These are phyloP conservation scores for Endothia cerciana DNA, from an alignment of 2,329 filamentous ascomycete species.

Conservation along the genomic window DNA sequence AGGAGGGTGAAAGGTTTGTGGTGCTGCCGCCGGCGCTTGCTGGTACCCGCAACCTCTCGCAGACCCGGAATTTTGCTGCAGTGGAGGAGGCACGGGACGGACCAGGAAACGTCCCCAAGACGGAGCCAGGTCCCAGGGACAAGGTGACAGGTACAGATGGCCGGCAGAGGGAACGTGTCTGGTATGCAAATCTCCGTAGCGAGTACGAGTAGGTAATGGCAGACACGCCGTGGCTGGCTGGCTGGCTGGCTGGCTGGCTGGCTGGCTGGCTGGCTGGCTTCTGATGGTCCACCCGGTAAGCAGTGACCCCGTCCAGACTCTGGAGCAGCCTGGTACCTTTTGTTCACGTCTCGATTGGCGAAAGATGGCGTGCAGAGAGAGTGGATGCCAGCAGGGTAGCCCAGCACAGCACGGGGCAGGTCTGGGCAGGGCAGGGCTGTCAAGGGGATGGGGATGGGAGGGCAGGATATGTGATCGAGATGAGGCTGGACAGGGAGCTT, in stretches of 20 bases:
- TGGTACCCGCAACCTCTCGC: conserved; percentile 9
- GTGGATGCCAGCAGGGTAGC: conserved; percentile 20
- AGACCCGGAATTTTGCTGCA: conserved; percentile 15
- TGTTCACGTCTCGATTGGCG: conserved; percentile 5
- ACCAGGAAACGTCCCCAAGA: neutral
- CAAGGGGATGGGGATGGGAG: too few species aligned
- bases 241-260: too few species aligned
- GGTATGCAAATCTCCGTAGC: conserved; percentile 17
- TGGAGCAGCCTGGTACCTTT: conserved; percentile 8
- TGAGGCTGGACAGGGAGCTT: conserved; percentile 5
- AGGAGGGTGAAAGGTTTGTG: neutral
- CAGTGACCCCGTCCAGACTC: conserved; percentile 3
- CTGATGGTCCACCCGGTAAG: neutral
- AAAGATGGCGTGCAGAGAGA: conserved; percentile 24
- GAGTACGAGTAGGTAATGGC: conserved; percentile 12
- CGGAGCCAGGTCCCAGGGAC: neutral
- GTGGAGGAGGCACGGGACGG: conserved; percentile 1
- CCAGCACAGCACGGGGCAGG: conserved; percentile 8
- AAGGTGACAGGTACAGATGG: neutral
- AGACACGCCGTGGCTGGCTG: conserved; percentile 19
- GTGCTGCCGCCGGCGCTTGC: conserved; percentile 20
- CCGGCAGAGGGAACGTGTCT: conserved; percentile 1
- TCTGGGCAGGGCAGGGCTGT: neutral
- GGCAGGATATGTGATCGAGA: neutral
- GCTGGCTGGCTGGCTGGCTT: conserved; percentile 17